Base-by-base conservation (phyloP, 2,329 filamentous ascomycete species). In the Zymoseptoria passerinii region DNA sequence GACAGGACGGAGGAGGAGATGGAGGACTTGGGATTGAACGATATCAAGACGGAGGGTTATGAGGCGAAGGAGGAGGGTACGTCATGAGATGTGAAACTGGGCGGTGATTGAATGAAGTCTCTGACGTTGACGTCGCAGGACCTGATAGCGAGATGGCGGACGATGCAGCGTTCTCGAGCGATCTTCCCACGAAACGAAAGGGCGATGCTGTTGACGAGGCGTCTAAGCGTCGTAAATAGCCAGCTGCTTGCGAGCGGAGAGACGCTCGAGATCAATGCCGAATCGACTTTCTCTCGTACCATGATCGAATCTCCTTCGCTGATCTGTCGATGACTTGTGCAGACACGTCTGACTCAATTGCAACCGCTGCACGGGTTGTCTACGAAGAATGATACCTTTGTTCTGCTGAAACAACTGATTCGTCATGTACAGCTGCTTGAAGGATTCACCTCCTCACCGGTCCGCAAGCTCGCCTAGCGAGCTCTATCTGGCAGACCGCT, bases 21-120 rank as follows among this genome's bases (percentile, higher is more conserved):
- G 75, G 94, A 99, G 69, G 90, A 96, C 59, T 78, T 99, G 9
- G 94, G 94, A 0, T 76, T 99, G 64, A 85, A 79, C 59, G 94
- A 99, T 70, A 99, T 99, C 86, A 94, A 92, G 80, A 85, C 86
- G 0, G 92, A 97, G 73, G 86, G 85, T 0, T 97, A 99, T 70
- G 87, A 87, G 72, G 64, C 67, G 57, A 66, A 68, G 16, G 57
- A 57, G 28, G 52, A 55, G 35, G 48, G 57, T 51, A 60, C 60
- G 49, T 55, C 60, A 23, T 59, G 13, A 23, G 13, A 9, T 44
- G 28, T 8, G 35, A 16, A 16, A 5, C 7, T 44, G 13, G 35
- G n/a, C 13, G n/a, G 35, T 44, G 13, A 16, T 4, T 44, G 35
- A 7, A 44, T 7, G 16, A 1, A 44, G 13, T 44, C 35, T 44